Evolutionary conservation across 257 asterid genomes (phyloP).

Genomic region (Nicotiana tomentosiformis): DNA sequence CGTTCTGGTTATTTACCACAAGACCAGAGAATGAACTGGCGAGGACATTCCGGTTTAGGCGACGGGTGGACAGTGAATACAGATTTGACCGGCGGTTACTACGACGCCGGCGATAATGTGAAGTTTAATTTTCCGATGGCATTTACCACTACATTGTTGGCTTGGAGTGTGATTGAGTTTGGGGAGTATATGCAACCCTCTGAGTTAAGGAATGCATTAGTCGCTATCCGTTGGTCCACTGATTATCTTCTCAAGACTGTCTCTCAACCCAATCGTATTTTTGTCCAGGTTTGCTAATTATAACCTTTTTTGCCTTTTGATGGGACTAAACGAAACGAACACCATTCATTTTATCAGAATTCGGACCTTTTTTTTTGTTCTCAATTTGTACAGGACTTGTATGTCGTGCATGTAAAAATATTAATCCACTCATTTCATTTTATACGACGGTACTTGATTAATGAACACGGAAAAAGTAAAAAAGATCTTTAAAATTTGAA

Average conservation of each 20-base stretch:
- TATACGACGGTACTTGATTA: no score
- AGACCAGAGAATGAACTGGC: constrained; percentile 82
- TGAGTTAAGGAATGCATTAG: constrained; percentile 69
- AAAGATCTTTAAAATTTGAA: no score
- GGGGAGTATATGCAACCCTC: constrained; percentile 64
- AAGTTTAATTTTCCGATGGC: constrained; percentile 97
- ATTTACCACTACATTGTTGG: constrained; percentile 86
- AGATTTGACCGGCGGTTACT: constrained; percentile 90
- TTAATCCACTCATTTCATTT: background rate
- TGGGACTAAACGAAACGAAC: background rate
- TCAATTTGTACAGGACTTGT: background rate
- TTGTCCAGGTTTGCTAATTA: constrained; percentile 65
- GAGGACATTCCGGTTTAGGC: constrained; percentile 75
- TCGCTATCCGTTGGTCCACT: constrained; percentile 75
- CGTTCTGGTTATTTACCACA: constrained; percentile 80
- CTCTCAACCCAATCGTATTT: constrained; percentile 77
- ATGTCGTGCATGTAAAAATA: background rate
- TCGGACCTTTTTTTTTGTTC: background rate
- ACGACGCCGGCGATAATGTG: constrained; percentile 94
- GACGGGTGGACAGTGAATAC: constrained; percentile 58
- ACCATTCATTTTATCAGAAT: background rate
- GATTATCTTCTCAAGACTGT: constrained; percentile 88
- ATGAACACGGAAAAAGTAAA: no score
- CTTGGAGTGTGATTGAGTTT: constrained; percentile 94
- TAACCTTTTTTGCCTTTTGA: background rate